Percentiles rank a stretch among this genome's conserved stretches.
Evolutionary conservation across 345 rosid genomes (phyloP).

Genomic region (Brassica rapa): DNA sequence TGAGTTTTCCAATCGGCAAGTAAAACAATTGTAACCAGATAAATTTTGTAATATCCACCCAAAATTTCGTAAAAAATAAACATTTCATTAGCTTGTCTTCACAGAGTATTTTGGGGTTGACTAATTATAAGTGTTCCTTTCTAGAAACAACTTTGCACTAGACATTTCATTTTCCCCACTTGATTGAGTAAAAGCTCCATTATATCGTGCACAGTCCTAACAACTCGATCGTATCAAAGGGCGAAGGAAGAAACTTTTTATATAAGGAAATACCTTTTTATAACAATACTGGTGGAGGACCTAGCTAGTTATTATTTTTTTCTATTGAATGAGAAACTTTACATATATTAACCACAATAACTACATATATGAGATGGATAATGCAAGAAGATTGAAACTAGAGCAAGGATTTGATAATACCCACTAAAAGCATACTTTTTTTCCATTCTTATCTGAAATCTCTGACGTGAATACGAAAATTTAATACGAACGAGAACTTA

Average conservation of each 20-base stretch:
- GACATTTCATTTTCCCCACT: slow-evolving; percentile 21
- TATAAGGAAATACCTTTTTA: neutral
- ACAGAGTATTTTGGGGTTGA: slow-evolving; percentile 11
- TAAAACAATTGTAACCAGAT: neutral
- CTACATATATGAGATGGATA: neutral
- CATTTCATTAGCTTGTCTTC: neutral
- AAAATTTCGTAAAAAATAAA: neutral
- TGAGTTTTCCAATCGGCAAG: neutral
- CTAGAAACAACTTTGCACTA: slow-evolving; percentile 34
- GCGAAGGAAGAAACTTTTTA: slow-evolving; percentile 12
- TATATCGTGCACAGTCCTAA: slow-evolving; percentile 29
- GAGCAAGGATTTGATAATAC: slow-evolving; percentile 8
- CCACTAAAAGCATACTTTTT: neutral
- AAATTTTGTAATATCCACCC: neutral
- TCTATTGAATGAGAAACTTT: neutral
- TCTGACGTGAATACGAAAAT: neutral
- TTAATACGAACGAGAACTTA: neutral
- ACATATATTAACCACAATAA: neutral
- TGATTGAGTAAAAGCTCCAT: slow-evolving; percentile 20
- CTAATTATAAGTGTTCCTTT: slow-evolving; percentile 1
- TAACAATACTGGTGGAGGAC: neutral
- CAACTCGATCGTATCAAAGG: slow-evolving; percentile 19
- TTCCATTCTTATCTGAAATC: neutral
- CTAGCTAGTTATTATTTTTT: neutral
- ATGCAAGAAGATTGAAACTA: neutral